These are phyloP conservation scores for Brassica hybrid DNA, from an alignment of 441 rosid species.

Conservation along the genomic window DNA sequence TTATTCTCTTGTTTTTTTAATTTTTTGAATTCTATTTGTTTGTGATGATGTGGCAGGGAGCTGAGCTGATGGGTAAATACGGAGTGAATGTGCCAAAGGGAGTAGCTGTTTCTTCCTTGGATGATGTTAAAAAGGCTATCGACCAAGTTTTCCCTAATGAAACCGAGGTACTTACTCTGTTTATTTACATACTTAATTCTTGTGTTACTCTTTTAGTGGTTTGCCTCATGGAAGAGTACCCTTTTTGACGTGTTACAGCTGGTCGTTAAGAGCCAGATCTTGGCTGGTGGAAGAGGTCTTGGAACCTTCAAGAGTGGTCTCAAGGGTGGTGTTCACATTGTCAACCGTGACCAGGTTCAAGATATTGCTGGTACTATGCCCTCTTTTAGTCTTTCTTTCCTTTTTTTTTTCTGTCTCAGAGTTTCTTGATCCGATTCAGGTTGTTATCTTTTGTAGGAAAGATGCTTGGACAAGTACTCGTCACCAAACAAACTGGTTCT, in stretches of 20 bases:
- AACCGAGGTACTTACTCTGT: conserved; percentile 56
- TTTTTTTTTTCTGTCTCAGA: not conserved
- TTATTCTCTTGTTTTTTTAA: too few relatives aligned
- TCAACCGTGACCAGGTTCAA: conserved; percentile 73
- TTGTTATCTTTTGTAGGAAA: conserved; percentile 57
- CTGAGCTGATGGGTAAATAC: conserved; percentile 86
- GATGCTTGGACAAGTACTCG: conserved; percentile 97
- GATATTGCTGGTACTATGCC: conserved; percentile 73
- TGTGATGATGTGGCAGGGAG: conserved; percentile 55
- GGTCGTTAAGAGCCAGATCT: conserved; percentile 95
- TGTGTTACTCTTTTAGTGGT: not conserved
- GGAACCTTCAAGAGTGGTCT: conserved; percentile 89
- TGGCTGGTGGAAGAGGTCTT: conserved; percentile 99
- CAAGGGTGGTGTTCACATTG: conserved; percentile 95
- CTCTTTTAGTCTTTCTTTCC: not conserved
- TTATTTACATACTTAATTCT: not conserved
- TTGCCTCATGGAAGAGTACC: conserved; percentile 15
- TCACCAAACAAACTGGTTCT: conserved; percentile 98
- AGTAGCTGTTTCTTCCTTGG: conserved; percentile 73
- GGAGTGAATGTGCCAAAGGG: conserved; percentile 96
- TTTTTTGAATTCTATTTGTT: too few relatives aligned
- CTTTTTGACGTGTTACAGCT: conserved; percentile 51
- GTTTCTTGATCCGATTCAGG: not conserved
- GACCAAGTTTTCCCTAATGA: conserved; percentile 66
- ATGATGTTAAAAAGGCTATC: conserved; percentile 70